These are phyloP conservation scores for Gossypium stocksii DNA, from an alignment of 345 rosid genomes.

Conservation along the genomic window DNA sequence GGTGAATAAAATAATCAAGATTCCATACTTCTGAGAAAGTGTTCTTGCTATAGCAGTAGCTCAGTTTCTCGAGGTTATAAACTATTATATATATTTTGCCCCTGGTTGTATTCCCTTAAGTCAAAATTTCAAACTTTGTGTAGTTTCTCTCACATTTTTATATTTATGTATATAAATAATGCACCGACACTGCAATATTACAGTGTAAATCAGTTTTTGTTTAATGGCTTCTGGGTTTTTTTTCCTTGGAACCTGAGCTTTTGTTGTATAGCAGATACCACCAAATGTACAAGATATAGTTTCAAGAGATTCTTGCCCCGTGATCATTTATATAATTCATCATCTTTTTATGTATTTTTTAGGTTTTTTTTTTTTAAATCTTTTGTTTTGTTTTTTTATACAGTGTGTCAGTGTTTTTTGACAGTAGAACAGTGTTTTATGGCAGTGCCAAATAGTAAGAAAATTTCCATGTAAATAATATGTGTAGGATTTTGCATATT, in stretches of 20 bases:
- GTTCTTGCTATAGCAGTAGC: conserved; percentile 1
- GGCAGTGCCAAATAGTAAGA: no score
- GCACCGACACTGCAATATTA: conserved; percentile 29
- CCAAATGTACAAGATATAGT: conserved; percentile 11
- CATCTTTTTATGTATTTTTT: not conserved
- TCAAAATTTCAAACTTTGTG: conserved; percentile 34
- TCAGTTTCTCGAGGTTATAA: conserved; percentile 26
- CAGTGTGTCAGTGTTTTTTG: no score
- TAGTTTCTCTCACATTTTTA: conserved; percentile 23
- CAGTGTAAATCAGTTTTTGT: conserved; percentile 28
- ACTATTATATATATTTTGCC: not conserved
- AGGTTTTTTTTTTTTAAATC: not conserved
- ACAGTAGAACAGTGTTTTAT: no score
- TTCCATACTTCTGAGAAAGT: conserved; percentile 23
- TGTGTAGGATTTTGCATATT: no score
- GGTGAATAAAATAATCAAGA: conserved; percentile 39
- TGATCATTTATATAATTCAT: conserved; percentile 36
- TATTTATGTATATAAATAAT: conserved; percentile 6
- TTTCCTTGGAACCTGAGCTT: conserved; percentile 26
- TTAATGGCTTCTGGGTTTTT: conserved; percentile 17
- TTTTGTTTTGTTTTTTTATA: conserved; percentile 8
- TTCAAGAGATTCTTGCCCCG: conserved; percentile 54
- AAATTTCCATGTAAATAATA: no score
- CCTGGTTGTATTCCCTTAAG: conserved; percentile 18
- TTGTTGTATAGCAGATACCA: conserved; percentile 22